Base-by-base conservation (phyloP, 129 eudicot species). In the Ambrosia trifida region DNA sequence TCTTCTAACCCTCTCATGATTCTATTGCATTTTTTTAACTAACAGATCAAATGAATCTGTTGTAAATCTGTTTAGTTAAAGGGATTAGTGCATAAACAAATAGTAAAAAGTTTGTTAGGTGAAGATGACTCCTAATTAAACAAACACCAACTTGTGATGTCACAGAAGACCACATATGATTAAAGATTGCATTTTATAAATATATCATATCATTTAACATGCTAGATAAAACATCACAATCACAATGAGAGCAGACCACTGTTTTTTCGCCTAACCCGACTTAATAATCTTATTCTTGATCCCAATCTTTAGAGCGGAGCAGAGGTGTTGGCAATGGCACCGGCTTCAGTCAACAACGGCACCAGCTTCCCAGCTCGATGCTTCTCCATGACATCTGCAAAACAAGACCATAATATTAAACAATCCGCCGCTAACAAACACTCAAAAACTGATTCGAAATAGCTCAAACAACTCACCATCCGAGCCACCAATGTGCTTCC, bases 401-500 rank as follows among this genome's bases (percentile, higher is more conserved):
- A 24, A 11, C 11, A 47, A 38, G 38, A 59, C 44, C 43, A 45
- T 3, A 35, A 45, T 4, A 20, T 8, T 2, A 49, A 38, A 18
- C 47, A 41, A 67, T 28, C 28, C 41, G 32, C 58, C 53, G 30
- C 13, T 12, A 19, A 56, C 7, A 56, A 4, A 9, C 18, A 41
- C 64, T 14, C 24, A 35, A 6, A 71, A 44, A 68, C 32, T 11
- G 44, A 65, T 47, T 67, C 3, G 3, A 65, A 54, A 17, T 17
- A 1, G 30, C 47, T 10, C 35, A 53, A n/a, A 5, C 12, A 45
- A 70, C 82, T 66, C 73, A 90, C 97, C 83, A 75, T 90, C 97
- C 45, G 74, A 90, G 20, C 98, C 98, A 19, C 96, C 96, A 17
- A 93, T 75, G 32, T 93, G 98, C 59, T 93, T 85, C 64, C 95